Conservation (phyloP, 2,329 filamentous ascomycete genomes). For the Graphium sp. region DNA sequence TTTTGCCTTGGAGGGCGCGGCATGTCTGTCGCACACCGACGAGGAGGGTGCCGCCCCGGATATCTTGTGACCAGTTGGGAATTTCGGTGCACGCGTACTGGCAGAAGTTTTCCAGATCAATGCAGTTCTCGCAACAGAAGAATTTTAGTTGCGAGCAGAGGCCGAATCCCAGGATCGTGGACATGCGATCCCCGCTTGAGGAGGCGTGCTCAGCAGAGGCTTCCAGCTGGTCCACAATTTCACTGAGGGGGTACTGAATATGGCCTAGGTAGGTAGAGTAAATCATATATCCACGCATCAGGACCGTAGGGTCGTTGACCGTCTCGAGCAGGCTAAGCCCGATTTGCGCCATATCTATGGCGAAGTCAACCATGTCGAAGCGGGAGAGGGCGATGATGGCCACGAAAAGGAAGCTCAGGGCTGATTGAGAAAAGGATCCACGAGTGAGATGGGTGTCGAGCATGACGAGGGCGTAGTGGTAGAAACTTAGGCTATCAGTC, state of each 20-base stretch:
- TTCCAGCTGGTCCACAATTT: conserved; percentile 43
- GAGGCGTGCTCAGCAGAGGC: conserved; percentile 49
- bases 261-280: conserved; percentile 57
- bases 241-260: conserved; percentile 42
- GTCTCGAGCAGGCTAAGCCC: conserved; percentile 48
- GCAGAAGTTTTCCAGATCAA: conserved; percentile 54
- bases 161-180: conserved; percentile 56
- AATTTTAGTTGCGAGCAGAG: conserved; percentile 49
- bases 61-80: conserved; percentile 53
- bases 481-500: conserved; percentile 56
- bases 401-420: conserved; percentile 50
- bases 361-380: conserved; percentile 55
- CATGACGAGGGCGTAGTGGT: conserved; percentile 51
- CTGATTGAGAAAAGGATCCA: conserved; percentile 53
- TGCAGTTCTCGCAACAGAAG: conserved; percentile 51
- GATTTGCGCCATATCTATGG: conserved; percentile 44
- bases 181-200: conserved; percentile 51
- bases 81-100: conserved; percentile 59
- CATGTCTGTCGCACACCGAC: conserved; percentile 48
- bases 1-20: conserved; percentile 62
- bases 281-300: conserved; percentile 52
- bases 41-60: conserved; percentile 53
- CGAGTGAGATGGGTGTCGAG: conserved; percentile 45
- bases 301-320: conserved; percentile 45
- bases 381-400: conserved; percentile 50